A percentile compares a stretch with the other conserved stretches of the same genome.
phyloP scores from a whole-genome alignment of 441 rosid genomes.

The Viola pubescens region DNA sequence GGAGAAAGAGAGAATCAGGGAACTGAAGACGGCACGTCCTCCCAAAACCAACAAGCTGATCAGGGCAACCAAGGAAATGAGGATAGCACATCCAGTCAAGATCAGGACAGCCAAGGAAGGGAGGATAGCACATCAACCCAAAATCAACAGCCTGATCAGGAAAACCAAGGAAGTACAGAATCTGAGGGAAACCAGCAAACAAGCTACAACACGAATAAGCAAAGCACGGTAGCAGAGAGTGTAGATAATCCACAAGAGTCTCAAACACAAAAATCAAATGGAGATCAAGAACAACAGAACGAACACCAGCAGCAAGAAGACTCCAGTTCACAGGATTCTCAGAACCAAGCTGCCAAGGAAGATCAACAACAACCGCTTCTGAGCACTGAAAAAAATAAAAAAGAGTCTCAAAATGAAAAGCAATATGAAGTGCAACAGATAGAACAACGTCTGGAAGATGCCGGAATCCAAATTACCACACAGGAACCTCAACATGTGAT shows the following conservation, averaged over 20 bases:
- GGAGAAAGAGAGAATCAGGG: constrained; percentile 29
- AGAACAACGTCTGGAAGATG: constrained; percentile 37
- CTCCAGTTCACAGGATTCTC: background rate
- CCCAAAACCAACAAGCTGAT: constrained; percentile 25
- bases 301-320: constrained; percentile 24
- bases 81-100: background rate
- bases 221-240: background rate
- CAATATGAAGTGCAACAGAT: constrained; percentile 31
- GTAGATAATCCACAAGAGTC: background rate
- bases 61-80: constrained; percentile 4
- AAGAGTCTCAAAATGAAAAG: constrained; percentile 16
- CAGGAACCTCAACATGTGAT: constrained; percentile 27
- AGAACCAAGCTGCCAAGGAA: constrained; percentile 11
- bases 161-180: background rate
- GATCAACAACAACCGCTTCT: background rate
- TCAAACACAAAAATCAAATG: constrained; percentile 8
- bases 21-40: constrained; percentile 33
- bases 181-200: too few relatives aligned
- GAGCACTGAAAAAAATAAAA: constrained; percentile 2
- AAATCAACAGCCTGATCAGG: background rate
- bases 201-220: too few relatives aligned
- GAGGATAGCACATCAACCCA: too few relatives aligned
- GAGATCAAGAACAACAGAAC: background rate
- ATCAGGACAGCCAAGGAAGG: constrained; percentile 4
- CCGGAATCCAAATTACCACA: constrained; percentile 26